Evolutionary conservation across 169 alveolate species (phyloP), one percentile per base, ranked within the genome.

Genomic region (Plasmodium berghei): DNA sequence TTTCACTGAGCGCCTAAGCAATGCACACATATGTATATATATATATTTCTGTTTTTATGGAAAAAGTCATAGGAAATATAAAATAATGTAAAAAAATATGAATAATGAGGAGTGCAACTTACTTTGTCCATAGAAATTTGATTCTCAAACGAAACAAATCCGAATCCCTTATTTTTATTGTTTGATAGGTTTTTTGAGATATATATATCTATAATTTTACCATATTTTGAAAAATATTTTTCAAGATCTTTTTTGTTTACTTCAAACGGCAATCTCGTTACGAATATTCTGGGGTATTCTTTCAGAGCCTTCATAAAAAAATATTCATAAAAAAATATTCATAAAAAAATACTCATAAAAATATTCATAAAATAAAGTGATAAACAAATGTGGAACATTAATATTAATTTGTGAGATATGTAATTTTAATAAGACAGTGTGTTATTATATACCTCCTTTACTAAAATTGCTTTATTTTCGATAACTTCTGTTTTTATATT

Each of bases 81-180:
- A 28, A 72, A 5, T 26, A 9, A 52, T 40, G 22, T 46, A n/a
- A 12, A 34, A 46, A 10, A 26, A 49, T 12, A n/a, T 5, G 12
- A 1, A 20, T 18, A 58, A 0, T 26, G 70, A 24, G 34, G 28
- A 22, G 28, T 0, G 20, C 12, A 16, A 54, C 87, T 20, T 9
- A 93, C 96, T 75, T 71, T 80, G 61, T 77, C 48, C 70, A 93
- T 56, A 8, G 88, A 75, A 6, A 10, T 89, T 49, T 93, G 95
- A 24, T 88, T 87, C 16, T 93, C 94, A 45, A 94, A 94, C 0
- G 96, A 94, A 14, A 94, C 94, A 26, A 94, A 94, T 16, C 96
- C 96, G 72, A 94, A 94, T 12, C 96, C 96, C 69, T 94, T 94
- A 72, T 94, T 94, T 26, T 45, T 56, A 12, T 24, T 64, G 28